Evolutionary conservation across 116 monocot species (phyloP).

Genomic region (Zostera marina): DNA sequence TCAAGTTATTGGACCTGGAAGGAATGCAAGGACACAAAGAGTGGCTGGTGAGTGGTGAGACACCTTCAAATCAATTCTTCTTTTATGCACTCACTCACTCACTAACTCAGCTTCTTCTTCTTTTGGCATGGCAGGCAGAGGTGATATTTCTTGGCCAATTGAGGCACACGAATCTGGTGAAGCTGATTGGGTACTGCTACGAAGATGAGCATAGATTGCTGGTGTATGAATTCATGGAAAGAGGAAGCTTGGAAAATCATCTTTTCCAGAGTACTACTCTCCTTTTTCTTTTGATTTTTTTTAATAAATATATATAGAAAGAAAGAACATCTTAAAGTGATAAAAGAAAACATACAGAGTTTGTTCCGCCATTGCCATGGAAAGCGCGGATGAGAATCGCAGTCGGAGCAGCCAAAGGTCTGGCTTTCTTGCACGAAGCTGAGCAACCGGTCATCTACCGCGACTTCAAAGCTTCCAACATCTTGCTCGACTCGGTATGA

Average conservation of each 20-base stretch:
- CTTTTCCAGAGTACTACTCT: constrained; percentile 22
- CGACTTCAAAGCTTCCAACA: constrained; percentile 56
- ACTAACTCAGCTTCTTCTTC: not conserved
- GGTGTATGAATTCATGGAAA: constrained; percentile 57
- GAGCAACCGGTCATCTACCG: constrained; percentile 42
- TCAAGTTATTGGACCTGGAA: constrained; percentile 32
- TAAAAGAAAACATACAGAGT: constrained; percentile 14
- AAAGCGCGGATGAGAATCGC: constrained; percentile 36
- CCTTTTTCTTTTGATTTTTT: not conserved
- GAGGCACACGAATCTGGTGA: constrained; percentile 56
- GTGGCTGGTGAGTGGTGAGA: constrained; percentile 51
- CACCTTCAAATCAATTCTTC: not conserved
- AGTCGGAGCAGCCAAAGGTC: constrained; percentile 34
- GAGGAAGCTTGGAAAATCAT: constrained; percentile 56
- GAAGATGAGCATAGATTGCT: constrained; percentile 55
- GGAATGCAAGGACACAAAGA: constrained; percentile 31
- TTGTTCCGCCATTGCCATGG: constrained; percentile 28
- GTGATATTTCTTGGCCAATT: constrained; percentile 58
- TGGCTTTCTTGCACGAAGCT: constrained; percentile 41
- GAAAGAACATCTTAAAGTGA: no score
- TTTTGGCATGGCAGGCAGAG: constrained; percentile 25
- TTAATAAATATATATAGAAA: no score
- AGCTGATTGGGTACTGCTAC: constrained; percentile 58
- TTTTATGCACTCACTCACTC: no score
- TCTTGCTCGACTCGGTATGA: constrained; percentile 54